phyloP scores from a whole-genome alignment of 129 eudicot species.

The Flaveria trinervia region DNA sequence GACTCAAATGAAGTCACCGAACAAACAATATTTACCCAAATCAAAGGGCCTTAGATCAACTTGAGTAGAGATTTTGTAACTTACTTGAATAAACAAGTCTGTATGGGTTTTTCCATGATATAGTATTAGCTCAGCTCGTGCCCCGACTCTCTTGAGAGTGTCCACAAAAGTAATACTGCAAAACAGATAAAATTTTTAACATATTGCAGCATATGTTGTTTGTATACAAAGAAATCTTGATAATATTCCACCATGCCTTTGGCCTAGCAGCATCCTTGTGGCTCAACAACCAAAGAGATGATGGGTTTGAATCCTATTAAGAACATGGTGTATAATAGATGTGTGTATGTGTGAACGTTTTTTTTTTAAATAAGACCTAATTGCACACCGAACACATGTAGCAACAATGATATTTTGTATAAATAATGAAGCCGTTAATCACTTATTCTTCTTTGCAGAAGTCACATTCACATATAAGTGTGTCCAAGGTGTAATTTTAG shows the following conservation, averaged over 20 bases:
- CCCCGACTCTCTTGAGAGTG: constrained; percentile 68
- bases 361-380: no score
- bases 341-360: no score
- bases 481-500: background rate
- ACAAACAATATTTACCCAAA: background rate
- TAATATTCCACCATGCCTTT: background rate
- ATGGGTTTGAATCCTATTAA: background rate
- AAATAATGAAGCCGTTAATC: background rate
- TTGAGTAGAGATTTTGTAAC: constrained; percentile 10
- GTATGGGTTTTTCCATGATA: constrained; percentile 92
- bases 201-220: background rate
- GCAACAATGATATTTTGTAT: no score
- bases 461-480: background rate
- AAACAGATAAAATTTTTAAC: background rate
- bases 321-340: background rate
- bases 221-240: background rate
- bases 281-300: background rate
- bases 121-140: constrained; percentile 66
- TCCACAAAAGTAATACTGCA: constrained; percentile 74
- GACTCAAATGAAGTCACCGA: background rate
- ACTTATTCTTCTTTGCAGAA: background rate
- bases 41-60: background rate
- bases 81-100: constrained; percentile 88
- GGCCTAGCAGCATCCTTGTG: background rate
- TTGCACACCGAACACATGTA: no score